Conservation (phyloP, 2,329 filamentous ascomycete genomes). For the Akanthomyces muscarius region DNA sequence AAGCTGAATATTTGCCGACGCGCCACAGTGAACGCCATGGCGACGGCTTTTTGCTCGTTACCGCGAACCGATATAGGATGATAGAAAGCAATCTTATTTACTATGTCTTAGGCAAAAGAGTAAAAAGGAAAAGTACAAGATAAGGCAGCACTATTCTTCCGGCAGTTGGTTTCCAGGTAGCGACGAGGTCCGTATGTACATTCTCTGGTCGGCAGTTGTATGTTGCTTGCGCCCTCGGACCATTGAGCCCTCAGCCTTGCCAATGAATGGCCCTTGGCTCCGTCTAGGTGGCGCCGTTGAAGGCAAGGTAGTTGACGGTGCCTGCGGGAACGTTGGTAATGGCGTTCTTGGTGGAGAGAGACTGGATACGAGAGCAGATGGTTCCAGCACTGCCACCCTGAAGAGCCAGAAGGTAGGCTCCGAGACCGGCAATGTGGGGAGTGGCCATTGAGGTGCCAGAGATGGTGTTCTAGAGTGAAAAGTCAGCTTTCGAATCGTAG, state of each 20-base stretch:
- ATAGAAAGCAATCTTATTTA: neutral
- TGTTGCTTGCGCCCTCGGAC: neutral
- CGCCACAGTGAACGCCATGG: neutral
- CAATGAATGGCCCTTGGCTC: neutral
- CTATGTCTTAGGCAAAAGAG: neutral
- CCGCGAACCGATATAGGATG: neutral
- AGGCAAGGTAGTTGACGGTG: conserved; percentile 33
- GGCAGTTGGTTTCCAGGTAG: neutral
- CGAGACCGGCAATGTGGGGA: conserved; percentile 59
- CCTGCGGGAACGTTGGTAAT: conserved; percentile 33
- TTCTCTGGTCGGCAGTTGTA: neutral
- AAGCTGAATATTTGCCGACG: neutral
- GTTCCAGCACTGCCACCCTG: conserved; percentile 33
- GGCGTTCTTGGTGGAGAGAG: conserved; percentile 37
- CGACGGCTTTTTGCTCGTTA: neutral
- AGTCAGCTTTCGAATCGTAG: neutral
- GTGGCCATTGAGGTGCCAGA: conserved; percentile 55
- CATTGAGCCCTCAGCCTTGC: neutral
- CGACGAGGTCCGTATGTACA: neutral
- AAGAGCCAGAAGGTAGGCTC: conserved; percentile 56
- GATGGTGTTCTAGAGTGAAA: conserved; percentile 30
- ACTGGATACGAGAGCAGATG: conserved; percentile 40
- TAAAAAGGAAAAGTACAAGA: too few relatives aligned
- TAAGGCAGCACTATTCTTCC: neutral
- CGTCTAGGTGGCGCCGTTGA: conserved; percentile 26